Evolutionary conservation across 768 basidiomycete species (phyloP).

Genomic region (Mycena indigotica): DNA sequence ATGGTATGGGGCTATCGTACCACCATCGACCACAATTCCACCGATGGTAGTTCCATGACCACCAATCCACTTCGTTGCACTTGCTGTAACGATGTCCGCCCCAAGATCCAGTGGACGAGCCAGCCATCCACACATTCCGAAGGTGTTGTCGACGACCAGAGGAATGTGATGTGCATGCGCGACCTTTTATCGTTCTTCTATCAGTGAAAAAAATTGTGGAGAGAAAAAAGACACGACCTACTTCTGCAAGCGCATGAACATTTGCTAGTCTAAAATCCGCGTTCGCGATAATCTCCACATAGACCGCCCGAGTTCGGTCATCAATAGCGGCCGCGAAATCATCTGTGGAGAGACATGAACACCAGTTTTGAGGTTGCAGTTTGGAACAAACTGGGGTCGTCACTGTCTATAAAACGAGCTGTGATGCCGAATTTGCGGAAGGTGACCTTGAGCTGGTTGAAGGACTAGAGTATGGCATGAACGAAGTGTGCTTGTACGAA

Average conservation of each 20-base stretch:
- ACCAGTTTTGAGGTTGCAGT: not conserved
- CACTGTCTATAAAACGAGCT: conserved; percentile 45
- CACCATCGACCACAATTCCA: conserved; percentile 56
- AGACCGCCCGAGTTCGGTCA: conserved; percentile 56
- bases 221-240: conserved; percentile 15
- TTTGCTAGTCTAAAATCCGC: conserved; percentile 51
- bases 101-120: conserved; percentile 24
- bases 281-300: conserved; percentile 60
- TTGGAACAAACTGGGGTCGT: conserved; percentile 38
- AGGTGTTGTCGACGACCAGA: conserved; percentile 58
- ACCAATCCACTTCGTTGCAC: conserved; percentile 40
- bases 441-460: conserved; percentile 53
- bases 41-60: conserved; percentile 47
- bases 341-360: conserved; percentile 47
- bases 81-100: conserved; percentile 31
- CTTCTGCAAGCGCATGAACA: conserved; percentile 52
- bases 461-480: conserved; percentile 32
- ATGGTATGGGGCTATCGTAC: conserved; percentile 24
- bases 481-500: not conserved
- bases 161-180: conserved; percentile 15
- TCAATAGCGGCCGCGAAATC: conserved; percentile 51
- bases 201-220: too few relatives aligned
- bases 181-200: conserved; percentile 27
- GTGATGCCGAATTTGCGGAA: conserved; percentile 48
- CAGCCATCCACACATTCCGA: conserved; percentile 44